phyloP scores from a whole-genome alignment of 2,329 filamentous ascomycete genomes.

The Grosmannia clavigera region DNA sequence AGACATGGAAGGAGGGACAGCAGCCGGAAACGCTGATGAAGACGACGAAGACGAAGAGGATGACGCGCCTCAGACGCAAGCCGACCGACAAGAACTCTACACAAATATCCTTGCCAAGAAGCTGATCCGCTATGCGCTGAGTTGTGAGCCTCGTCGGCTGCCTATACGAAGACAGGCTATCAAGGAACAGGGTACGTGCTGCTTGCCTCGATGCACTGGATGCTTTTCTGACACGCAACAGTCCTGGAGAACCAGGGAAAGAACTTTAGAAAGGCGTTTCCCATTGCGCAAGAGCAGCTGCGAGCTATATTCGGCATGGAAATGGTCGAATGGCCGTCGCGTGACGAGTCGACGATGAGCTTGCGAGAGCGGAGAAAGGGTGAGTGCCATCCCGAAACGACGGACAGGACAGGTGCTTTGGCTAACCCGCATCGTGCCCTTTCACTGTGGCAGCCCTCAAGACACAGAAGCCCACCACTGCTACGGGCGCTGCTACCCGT shows the following conservation, averaged over 20 bases:
- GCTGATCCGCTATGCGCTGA: slow-evolving; percentile 54
- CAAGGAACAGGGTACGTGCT: slow-evolving; percentile 43
- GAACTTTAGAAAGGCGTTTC: slow-evolving; percentile 67
- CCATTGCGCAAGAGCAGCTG: slow-evolving; percentile 61
- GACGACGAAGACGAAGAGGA: not conserved
- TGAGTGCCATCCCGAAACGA: slow-evolving; percentile 20
- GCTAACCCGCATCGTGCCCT: not conserved
- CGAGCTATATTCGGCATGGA: slow-evolving; percentile 78
- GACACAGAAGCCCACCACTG: slow-evolving; percentile 31
- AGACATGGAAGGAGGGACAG: not conserved
- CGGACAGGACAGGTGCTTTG: not conserved
- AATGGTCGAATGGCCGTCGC: slow-evolving; percentile 67
- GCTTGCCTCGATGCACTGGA: not conserved
- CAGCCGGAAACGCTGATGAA: not conserved
- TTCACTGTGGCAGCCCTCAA: slow-evolving; percentile 22
- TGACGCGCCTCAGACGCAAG: slow-evolving; percentile 2
- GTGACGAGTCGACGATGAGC: slow-evolving; percentile 64
- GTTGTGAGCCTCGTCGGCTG: slow-evolving; percentile 51
- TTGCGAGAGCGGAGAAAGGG: slow-evolving; percentile 60
- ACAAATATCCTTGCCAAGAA: slow-evolving; percentile 47
- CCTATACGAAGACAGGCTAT: slow-evolving; percentile 51
- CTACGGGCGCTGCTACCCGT: not conserved
- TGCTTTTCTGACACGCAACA: slow-evolving; percentile 14
- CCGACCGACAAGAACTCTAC: slow-evolving; percentile 21
- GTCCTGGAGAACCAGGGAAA: slow-evolving; percentile 61